Base-by-base conservation (phyloP, 2,329 filamentous ascomycete species). In the Fusarium brevicatenulatum region DNA sequence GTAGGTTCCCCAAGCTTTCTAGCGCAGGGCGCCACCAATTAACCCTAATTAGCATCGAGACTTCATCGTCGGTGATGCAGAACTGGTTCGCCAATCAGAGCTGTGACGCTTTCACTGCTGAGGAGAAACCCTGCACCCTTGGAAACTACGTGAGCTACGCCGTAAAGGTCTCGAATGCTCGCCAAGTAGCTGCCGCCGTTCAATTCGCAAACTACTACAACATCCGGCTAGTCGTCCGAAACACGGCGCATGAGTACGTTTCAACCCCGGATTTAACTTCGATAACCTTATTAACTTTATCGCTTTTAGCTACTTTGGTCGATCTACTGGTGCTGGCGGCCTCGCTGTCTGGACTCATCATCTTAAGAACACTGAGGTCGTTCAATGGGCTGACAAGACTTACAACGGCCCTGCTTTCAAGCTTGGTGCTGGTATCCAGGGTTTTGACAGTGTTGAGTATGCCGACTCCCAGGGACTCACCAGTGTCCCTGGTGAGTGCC, bases 371-470 rank as follows among this genome's bases (percentile, higher is more conserved):
- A 82, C 85, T 32, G 65, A 83, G 30, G 83, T 86, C 70, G 76
- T 83, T 28, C 39, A 63, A 39, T 63, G 53, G 52, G 34, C 34
- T 7, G 52, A 58, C 19, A 43, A 30, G n/a, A 19, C 28, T 4
- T 63, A 63, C 42, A 59, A 10, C 19, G 59, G 59, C 28, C 54
- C 54, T n/a, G 59, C 59, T 28, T 43, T 62, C 25, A 46, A 46
- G 32, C 75, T 91, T 36, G 87, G 85, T 5, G 85, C 89, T 9
- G 89, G 89, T 42, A 83, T 90, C 1, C 81, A 85, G 46, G 87
- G 82, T 0, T 81, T 77, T 30, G 87, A 91, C 43, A 82, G 82
- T 0, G 81, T 86, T 40, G 74, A 71, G 42, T 57, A 44, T 36
- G 59, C 40, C 10, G 36, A 18, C 18, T 25, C 30, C 2, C 34